Percentiles rank a stretch among this genome's conserved stretches.
Evolutionary conservation across 352 stramenopile genomes (phyloP).

Genomic region (Globisporangium emineosum): DNA sequence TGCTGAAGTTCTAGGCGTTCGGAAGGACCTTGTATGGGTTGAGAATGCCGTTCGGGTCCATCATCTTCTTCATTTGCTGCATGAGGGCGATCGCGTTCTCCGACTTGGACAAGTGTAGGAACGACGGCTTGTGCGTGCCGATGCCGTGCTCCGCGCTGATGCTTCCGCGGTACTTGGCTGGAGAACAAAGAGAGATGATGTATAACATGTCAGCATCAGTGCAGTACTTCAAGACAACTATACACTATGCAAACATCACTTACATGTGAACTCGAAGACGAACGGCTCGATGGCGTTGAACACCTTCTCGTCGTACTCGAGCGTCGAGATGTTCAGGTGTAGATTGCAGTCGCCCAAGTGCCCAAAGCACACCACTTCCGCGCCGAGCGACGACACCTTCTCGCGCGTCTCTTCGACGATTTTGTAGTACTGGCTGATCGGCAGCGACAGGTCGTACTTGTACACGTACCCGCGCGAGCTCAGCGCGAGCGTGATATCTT

Average conservation of each 20-base stretch:
- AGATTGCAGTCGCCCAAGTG: slow-evolving; percentile 97
- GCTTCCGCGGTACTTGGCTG: slow-evolving; percentile 84
- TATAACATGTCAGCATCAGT: background rate
- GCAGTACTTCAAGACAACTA: background rate
- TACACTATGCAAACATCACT: slow-evolving; percentile 6
- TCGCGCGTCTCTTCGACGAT: slow-evolving; percentile 82
- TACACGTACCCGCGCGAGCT: slow-evolving; percentile 89
- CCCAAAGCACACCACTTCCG: slow-evolving; percentile 86
- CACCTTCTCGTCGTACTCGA: slow-evolving; percentile 62
- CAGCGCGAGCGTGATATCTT: slow-evolving; percentile 92
- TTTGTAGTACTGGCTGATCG: slow-evolving; percentile 89
- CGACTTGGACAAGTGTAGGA: slow-evolving; percentile 85
- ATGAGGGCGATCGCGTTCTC: slow-evolving; percentile 87
- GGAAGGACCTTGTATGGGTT: slow-evolving; percentile 96
- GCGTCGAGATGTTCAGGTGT: slow-evolving; percentile 94
- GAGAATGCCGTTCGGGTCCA: slow-evolving; percentile 95
- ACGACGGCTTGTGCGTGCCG: slow-evolving; percentile 92
- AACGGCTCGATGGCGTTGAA: slow-evolving; percentile 67
- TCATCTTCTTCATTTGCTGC: slow-evolving; percentile 90
- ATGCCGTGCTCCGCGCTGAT: slow-evolving; percentile 98
- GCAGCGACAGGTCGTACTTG: slow-evolving; percentile 98
- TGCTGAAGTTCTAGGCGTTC: slow-evolving; percentile 5
- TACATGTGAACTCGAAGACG: slow-evolving; percentile 83
- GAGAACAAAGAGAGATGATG: background rate
- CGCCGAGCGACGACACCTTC: slow-evolving; percentile 39